Percentiles rank a stretch among this genome's conserved stretches.
Evolutionary conservation across 1,284 basidiomycete genomes (phyloP).

Genomic region (Sanghuangporus sanghuang): DNA sequence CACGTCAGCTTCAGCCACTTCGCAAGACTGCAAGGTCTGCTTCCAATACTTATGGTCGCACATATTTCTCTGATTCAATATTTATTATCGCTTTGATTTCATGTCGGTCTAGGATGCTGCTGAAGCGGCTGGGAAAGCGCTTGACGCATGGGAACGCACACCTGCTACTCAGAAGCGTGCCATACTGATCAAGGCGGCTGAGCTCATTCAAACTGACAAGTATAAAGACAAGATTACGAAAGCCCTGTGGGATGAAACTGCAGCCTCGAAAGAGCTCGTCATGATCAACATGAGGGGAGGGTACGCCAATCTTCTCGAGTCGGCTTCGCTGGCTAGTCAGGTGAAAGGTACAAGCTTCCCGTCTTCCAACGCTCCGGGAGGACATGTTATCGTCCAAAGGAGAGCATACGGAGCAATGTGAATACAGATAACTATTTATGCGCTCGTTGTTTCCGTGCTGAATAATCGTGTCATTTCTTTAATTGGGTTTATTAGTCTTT

Average conservation of each 20-base stretch:
- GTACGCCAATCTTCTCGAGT: conserved; percentile 15
- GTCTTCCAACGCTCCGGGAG: conserved; percentile 25
- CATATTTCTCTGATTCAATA: neutral
- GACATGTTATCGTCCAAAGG: conserved; percentile 28
- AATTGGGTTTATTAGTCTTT: conserved; percentile 16
- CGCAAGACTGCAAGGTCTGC: conserved; percentile 35
- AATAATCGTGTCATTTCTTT: neutral
- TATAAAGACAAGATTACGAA: conserved; percentile 34
- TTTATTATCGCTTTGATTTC: neutral
- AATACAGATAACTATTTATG: conserved; percentile 10
- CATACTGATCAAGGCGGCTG: conserved; percentile 43
- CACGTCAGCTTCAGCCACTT: conserved; percentile 38
- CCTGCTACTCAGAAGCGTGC: conserved; percentile 33
- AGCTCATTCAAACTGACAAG: conserved; percentile 36
- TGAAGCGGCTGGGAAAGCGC: conserved; percentile 41
- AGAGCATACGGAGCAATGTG: conserved; percentile 30
- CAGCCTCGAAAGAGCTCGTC: conserved; percentile 26
- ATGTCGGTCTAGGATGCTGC: conserved; percentile 31
- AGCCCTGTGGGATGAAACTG: conserved; percentile 36
- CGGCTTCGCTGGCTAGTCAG: conserved; percentile 21
- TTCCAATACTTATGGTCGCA: neutral
- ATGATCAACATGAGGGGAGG: conserved; percentile 21
- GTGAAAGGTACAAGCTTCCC: conserved; percentile 30
- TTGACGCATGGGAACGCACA: conserved; percentile 43
- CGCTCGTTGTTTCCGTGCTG: neutral